Percentiles rank a stretch among this genome's conserved stretches.
These are phyloP conservation scores for Tetrahymena malaccensis DNA, from an alignment of 73 alveolate species.

Conservation along the genomic window DNA sequence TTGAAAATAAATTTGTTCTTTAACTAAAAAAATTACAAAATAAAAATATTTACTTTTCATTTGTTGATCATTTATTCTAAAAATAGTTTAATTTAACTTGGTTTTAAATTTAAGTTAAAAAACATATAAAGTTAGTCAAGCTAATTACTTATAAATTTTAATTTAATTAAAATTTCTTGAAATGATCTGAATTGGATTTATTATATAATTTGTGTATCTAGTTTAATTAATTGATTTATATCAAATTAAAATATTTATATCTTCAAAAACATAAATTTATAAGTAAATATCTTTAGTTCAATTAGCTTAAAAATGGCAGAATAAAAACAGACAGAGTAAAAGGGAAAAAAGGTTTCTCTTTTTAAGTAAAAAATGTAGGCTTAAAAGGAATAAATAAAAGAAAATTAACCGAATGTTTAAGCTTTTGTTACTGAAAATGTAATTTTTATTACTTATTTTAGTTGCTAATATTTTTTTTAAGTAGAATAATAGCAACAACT, in stretches of 20 bases:
- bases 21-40: no score
- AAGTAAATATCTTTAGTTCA: neutral
- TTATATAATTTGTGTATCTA: neutral
- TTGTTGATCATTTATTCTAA: no score
- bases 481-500: neutral
- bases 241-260: neutral
- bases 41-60: no score
- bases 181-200: neutral
- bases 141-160: neutral
- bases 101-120: no score
- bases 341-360: neutral
- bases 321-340: neutral
- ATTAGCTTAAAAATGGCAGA: neutral
- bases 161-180: no score
- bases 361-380: neutral
- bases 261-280: neutral
- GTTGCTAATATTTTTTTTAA: neutral
- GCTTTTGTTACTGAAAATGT: neutral
- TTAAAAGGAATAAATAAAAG: neutral
- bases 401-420: neutral
- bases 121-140: neutral
- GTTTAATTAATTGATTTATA: neutral
- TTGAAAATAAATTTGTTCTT: no score
- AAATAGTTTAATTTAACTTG: neutral
- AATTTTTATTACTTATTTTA: neutral